These are phyloP conservation scores for Posidonia oceanica DNA, from an alignment of 116 monocot species.

Conservation along the genomic window DNA sequence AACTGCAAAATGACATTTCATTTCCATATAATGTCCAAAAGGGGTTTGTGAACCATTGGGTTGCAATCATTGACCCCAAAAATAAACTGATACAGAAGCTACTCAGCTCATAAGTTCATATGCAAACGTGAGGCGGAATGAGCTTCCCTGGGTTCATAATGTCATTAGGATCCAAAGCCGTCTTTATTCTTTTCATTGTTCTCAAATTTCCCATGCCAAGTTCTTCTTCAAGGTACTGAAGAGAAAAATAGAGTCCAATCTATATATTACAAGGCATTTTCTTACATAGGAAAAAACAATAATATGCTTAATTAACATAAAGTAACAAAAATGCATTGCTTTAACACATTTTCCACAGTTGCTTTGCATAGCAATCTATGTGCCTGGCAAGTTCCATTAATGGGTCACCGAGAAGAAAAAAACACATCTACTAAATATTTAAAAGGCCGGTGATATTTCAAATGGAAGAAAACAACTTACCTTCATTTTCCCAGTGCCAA, in stretches of 20 bases:
- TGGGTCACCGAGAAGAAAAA: too few species aligned
- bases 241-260: neutral
- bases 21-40: neutral
- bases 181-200: conserved; percentile 96
- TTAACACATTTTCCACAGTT: too few species aligned
- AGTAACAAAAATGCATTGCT: too few species aligned
- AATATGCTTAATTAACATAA: neutral
- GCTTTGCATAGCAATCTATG: too few species aligned
- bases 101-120: conserved; percentile 16
- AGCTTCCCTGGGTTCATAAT: conserved; percentile 99
- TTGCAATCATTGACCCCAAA: neutral
- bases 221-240: conserved; percentile 91
- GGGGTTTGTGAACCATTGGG: neutral
- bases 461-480: conserved; percentile 16
- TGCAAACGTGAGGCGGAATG: conserved; percentile 86
- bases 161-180: conserved; percentile 73
- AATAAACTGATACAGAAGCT: neutral
- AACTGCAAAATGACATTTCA: neutral
- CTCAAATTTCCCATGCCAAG: conserved; percentile 70
- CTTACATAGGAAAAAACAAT: neutral
- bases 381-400: too few species aligned
- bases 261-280: neutral
- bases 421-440: too few species aligned
- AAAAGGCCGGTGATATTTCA: neutral
- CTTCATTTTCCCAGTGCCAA: conserved; percentile 98